Percentiles rank a stretch among this genome's conserved stretches.
Conservation (phyloP, 108 stramenopile species). For the Poteriospumella lacustris region DNA sequence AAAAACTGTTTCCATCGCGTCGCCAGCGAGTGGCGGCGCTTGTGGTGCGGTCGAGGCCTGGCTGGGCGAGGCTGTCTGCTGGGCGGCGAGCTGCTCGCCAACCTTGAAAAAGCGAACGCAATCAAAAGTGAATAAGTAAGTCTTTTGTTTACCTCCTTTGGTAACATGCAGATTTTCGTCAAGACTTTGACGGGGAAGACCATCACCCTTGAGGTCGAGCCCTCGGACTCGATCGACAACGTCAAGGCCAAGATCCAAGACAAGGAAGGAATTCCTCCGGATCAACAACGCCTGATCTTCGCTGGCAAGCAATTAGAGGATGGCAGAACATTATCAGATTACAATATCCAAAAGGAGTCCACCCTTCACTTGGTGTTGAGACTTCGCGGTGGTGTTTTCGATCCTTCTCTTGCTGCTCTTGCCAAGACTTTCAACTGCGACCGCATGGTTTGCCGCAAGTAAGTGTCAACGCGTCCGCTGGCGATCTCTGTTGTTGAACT, state of each 20-base stretch:
- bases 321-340: conserved; percentile 64
- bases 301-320: conserved; percentile 86
- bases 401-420: conserved; percentile 91
- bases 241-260: conserved; percentile 98
- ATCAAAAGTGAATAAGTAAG: no score
- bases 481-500: neutral
- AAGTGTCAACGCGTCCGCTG: neutral
- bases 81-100: no score
- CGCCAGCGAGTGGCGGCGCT: no score
- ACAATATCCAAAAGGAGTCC: conserved; percentile 72
- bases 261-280: conserved; percentile 96
- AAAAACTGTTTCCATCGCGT: no score
- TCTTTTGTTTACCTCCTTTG: no score
- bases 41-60: no score
- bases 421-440: conserved; percentile 99
- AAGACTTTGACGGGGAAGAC: conserved; percentile 96
- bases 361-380: conserved; percentile 57
- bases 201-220: conserved; percentile 97
- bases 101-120: no score
- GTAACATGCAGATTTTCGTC: conserved; percentile 58
- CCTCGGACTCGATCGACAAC: conserved; percentile 95
- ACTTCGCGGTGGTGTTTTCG: conserved; percentile 55
- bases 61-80: no score
- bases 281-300: conserved; percentile 91
- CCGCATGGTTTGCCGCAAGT: conserved; percentile 59